Evolutionary conservation across 257 asterid genomes (phyloP), one percentile per base, ranked within the genome.

Genomic region (Solanum raphanifolium): DNA sequence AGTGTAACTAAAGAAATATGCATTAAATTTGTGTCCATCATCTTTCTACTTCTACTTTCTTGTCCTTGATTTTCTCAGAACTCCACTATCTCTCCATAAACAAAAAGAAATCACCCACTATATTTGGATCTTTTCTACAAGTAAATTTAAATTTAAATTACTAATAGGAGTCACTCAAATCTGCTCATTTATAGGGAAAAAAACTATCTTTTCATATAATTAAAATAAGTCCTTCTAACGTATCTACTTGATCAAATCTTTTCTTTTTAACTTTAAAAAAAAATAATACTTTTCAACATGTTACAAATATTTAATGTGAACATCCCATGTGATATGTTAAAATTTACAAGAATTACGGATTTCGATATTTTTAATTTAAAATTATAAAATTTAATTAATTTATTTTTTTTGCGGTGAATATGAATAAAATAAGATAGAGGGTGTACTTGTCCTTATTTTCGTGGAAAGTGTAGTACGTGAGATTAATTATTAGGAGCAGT

Each of bases 401-500:
- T 46, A 11, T 43, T 43, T 43, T 43, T 43, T 43, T 43, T 43
- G 6, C 18, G 18, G 18, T 43, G 16, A 43, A 12, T 43, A 43
- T 43, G 66, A 58, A 58, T 58, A 58, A 58, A 58, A 20, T 58
- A 58, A 58, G 2, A 58, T 58, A 20, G 66, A 2, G 66, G 66
- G 66, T 7, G 66, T 21, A 58, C 27, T 58, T n/a, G 13, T 9
- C 15, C 10, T 27, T 68, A 27, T 27, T 13, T 68, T 68, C 75
- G 36, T 27, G 75, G 75, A 68, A 29, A 68, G 75, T 68, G 74
- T 20, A 9, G 35, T 91, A 87, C 89, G 93, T 91, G 94, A 91
- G 92, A 52, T 74, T 13, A 81, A 76, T 83, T 86, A 41, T 91
- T 88, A 78, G 91, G 86, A 78, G 86, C 87, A 27, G 83, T 89